Base-by-base conservation (phyloP, 2,329 filamentous ascomycete genomes). In the Hymenoscyphus fructigenus region DNA sequence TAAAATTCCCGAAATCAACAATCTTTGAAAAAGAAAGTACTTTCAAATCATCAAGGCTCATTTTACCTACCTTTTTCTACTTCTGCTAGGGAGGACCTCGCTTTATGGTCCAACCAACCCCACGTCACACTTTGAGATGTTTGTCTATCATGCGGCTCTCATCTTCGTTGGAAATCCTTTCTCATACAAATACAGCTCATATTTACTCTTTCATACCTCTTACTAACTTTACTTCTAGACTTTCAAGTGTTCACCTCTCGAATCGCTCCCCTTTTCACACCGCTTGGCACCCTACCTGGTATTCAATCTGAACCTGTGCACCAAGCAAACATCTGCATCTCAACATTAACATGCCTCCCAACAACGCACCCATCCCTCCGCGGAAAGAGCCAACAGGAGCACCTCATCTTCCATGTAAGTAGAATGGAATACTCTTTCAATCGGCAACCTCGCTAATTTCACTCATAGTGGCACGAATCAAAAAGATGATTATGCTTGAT, bases 401-500 rank as follows among this genome's bases (percentile, higher is more conserved):
- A 69, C 91, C 91, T 26, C 90, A 92, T 70, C 85, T 98, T 36
- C 94, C 94, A 9, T 82, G 94, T 97, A 82, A 79, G 91, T 82
- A 60, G 53, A 38, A 29, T 15, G 10, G 28, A 60, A 53, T 14
- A 7, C 36, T 10, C n/a, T 36, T 50, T 50, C 12, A n/a, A n/a
- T 38, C 26, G 57, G 56, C 23, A 36, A 50, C 23, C 41, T 57
- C 32, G n/a, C 20, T 57, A 38, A 60, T 32, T 12, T 34, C 50
- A 56, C 55, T 65, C 20, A 23, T 68, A 98, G 95, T 98, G 63
- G 91, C 95, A 20, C 88, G 95, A 73, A 92, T 99, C 65, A 97
- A 97, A 80, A 97, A 96, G 80, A 97, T 99, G 76, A 92, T 99
- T 66, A 85, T 88, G 59, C 85, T 92, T 65, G 95, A 99, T 78